phyloP scores from a whole-genome alignment of 306 rosid species.

The Lupinus albus region DNA sequence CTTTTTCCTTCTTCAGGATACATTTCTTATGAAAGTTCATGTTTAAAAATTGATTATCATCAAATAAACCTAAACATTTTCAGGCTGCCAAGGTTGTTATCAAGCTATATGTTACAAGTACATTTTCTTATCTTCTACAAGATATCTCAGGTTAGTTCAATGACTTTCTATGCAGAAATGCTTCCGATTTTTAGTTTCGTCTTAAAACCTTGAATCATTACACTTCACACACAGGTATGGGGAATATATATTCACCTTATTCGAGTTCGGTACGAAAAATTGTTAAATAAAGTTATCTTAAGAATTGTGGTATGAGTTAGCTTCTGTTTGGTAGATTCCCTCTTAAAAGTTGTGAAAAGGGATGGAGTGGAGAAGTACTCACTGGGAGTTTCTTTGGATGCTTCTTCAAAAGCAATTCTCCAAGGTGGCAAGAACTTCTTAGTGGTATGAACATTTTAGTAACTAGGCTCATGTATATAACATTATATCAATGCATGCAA shows the following conservation, averaged over 20 bases:
- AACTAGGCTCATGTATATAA: constrained; percentile 11
- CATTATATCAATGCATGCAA: neutral
- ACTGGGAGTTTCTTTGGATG: constrained; percentile 67
- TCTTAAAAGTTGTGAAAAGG: constrained; percentile 61
- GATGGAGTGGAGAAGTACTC: constrained; percentile 56
- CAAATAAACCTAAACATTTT: constrained; percentile 20
- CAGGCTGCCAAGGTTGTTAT: constrained; percentile 66
- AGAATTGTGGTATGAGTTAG: constrained; percentile 32
- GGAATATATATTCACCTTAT: neutral
- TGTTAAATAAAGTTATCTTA: neutral
- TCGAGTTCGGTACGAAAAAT: neutral
- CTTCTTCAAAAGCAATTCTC: constrained; percentile 65
- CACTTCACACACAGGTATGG: too few relatives aligned
- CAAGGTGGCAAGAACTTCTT: constrained; percentile 73
- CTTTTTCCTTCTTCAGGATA: neutral
- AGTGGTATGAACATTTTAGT: constrained; percentile 55
- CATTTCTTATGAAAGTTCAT: constrained; percentile 11
- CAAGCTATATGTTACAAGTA: constrained; percentile 50
- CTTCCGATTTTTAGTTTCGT: constrained; percentile 20
- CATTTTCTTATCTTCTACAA: constrained; percentile 59
- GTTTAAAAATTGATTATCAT: constrained; percentile 26
- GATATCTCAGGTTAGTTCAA: constrained; percentile 62
- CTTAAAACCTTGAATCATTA: too few relatives aligned
- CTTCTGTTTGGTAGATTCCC: constrained; percentile 61
- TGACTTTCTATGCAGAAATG: constrained; percentile 18